A percentile compares a stretch with the other conserved stretches of the same genome.
phyloP scores from a whole-genome alignment of 2,329 filamentous ascomycete species.

The Westerdykella ornata region DNA sequence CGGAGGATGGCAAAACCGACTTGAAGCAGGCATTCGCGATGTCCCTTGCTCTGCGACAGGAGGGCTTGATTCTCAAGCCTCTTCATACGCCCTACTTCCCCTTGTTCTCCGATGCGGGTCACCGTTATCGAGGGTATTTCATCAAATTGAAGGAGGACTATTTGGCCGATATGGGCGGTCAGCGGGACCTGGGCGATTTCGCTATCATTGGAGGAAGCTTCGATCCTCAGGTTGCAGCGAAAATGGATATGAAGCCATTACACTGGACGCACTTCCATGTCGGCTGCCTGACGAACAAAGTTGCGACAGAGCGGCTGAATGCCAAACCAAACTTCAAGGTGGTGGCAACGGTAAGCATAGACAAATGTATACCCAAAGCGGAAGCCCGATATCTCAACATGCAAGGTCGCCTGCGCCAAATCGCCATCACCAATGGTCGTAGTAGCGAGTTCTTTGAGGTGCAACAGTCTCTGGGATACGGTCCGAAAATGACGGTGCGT shows the following conservation, averaged over 20 bases:
- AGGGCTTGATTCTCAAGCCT: constrained; percentile 77
- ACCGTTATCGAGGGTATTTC: constrained; percentile 42
- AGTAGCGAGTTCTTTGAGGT: constrained; percentile 20
- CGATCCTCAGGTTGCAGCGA: constrained; percentile 55
- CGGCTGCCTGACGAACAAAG: constrained; percentile 66
- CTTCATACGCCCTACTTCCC: constrained; percentile 68
- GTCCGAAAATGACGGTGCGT: constrained; percentile 40
- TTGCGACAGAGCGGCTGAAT: constrained; percentile 48
- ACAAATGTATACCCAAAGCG: constrained; percentile 42
- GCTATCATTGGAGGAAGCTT: constrained; percentile 70
- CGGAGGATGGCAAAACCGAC: constrained; percentile 25
- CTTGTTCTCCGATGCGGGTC: constrained; percentile 17
- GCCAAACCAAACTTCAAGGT: constrained; percentile 58
- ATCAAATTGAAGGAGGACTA: constrained; percentile 93
- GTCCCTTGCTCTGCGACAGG: constrained; percentile 59
- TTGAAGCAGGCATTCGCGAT: constrained; percentile 52
- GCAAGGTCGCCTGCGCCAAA: constrained; percentile 35
- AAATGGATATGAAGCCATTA: constrained; percentile 49
- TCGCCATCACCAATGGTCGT: constrained; percentile 17
- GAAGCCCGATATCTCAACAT: constrained; percentile 42
- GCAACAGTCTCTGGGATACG: constrained; percentile 12
- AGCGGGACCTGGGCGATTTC: constrained; percentile 61
- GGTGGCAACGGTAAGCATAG: constrained; percentile 49
- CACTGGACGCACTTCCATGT: constrained; percentile 77
- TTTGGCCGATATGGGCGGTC: constrained; percentile 67